Evolutionary conservation across 371 early-diverging fungal genomes (phyloP), one percentile per base, ranked within the genome.

Genomic region (Syncephalastrum monosporum): DNA sequence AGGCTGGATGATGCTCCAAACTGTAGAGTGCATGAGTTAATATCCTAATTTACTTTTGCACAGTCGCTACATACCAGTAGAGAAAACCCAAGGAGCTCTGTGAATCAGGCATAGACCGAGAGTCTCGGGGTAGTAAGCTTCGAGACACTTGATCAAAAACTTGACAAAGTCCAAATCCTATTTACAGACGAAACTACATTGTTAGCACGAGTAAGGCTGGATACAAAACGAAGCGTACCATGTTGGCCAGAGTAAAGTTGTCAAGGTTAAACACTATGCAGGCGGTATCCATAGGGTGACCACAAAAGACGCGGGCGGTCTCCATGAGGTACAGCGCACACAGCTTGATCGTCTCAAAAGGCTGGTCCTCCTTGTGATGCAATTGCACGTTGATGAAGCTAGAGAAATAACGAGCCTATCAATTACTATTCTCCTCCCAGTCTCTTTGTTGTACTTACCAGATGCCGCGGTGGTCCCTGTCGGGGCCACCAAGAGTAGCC

Each of bases 121-220:
- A 10, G 86, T 85, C 60, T 96, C 96, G 17, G 96, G 96, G 63
- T 96, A 96, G 67, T 91, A 92, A 1, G 85, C 81, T 73, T 96
- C 89, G 50, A 95, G 85, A 62, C 87, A 88, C 47, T 72, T 75
- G 57, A 94, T 74, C 53, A 95, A 75, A 64, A 92, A 92, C 69
- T 91, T 90, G 55, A 91, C 86, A 53, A 87, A 84, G 41, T 80
- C 83, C 55, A 84, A 86, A 71, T 93, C 93, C 86, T 77, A 53
- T 17, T 50, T 14, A 27, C 60, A 19, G 25, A 44, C 23, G 12
- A 23, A 59, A 48, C 16, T 23, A 17, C 13, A 19, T 23, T 42
- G 24, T 23, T 44, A 46, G 42, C 14, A 19, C 42, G 42, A 33
- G 27, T 23, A n/a, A 50, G 51, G 19, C 21, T 17, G 19, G 8